Evolutionary conservation across 2,329 filamentous ascomycete genomes (phyloP).

Genomic region (Phaeosphaeriaceae sp.): DNA sequence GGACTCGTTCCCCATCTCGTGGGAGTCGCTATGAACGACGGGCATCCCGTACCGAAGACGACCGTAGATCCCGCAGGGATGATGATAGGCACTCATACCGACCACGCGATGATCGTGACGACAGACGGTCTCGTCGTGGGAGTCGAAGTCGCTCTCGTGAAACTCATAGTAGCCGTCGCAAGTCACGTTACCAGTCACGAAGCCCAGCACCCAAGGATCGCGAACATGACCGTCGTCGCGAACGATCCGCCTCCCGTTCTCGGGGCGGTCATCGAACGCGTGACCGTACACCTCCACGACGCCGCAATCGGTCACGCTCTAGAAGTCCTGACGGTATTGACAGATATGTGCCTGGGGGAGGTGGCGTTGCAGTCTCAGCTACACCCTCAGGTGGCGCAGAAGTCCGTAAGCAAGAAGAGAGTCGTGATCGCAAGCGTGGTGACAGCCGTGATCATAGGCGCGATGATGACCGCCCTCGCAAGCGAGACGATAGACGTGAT

Average conservation of each 20-base stretch:
- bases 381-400: background rate
- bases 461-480: constrained; percentile 33
- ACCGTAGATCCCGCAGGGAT: constrained; percentile 31
- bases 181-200: constrained; percentile 34
- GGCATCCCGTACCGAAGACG: constrained; percentile 29
- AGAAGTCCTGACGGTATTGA: constrained; percentile 48
- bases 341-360: constrained; percentile 44
- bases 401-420: constrained; percentile 14
- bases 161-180: constrained; percentile 34
- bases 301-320: constrained; percentile 29
- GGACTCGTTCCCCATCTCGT: constrained; percentile 39
- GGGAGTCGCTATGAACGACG: constrained; percentile 41
- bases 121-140: constrained; percentile 35
- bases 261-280: constrained; percentile 24
- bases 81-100: constrained; percentile 36
- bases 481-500: constrained; percentile 45
- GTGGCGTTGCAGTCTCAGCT: constrained; percentile 2
- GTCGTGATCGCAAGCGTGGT: constrained; percentile 32
- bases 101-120: constrained; percentile 35
- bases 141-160: constrained; percentile 41
- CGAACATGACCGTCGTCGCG: constrained; percentile 23
- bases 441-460: constrained; percentile 25
- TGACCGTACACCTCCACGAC: constrained; percentile 21
- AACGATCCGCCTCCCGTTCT: constrained; percentile 19
- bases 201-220: constrained; percentile 33